Evolutionary conservation across 2,329 filamentous ascomycete species (phyloP).

Genomic region (Ophiostoma himal-ulmi): DNA sequence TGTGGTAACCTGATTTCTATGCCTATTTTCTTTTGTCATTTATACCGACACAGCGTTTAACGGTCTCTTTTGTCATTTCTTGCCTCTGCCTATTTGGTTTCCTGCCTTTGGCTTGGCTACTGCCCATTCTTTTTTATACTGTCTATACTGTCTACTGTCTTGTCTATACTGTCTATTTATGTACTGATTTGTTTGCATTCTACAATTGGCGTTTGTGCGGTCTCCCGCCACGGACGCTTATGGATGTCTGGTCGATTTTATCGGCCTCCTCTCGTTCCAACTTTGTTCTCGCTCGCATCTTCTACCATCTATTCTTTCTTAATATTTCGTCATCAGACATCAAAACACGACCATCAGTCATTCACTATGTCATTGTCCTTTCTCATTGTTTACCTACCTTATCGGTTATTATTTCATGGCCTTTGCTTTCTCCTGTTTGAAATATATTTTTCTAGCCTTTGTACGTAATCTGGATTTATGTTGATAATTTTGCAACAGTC

Average conservation of each 20-base stretch:
- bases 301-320: neutral
- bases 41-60: conserved; percentile 11
- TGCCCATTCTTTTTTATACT: neutral
- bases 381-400: neutral
- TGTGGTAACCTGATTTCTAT: neutral
- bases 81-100: neutral
- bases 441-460: neutral
- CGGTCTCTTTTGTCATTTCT: neutral
- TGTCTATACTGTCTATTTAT: neutral
- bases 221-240: neutral
- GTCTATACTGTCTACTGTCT: neutral
- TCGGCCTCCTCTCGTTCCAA: neutral
- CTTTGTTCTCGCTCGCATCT: neutral
- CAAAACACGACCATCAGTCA: neutral
- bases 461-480: neutral
- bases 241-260: neutral
- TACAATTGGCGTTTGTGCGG: neutral
- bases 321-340: neutral
- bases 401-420: neutral
- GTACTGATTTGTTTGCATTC: neutral
- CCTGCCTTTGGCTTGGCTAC: neutral
- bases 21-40: neutral
- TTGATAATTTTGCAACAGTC: neutral
- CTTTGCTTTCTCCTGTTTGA: neutral
- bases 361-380: neutral